Percentiles rank a stretch among this genome's conserved stretches.
These are phyloP conservation scores for Dactylonectria estremocensis DNA, from an alignment of 2,329 filamentous ascomycete species.

Conservation along the genomic window DNA sequence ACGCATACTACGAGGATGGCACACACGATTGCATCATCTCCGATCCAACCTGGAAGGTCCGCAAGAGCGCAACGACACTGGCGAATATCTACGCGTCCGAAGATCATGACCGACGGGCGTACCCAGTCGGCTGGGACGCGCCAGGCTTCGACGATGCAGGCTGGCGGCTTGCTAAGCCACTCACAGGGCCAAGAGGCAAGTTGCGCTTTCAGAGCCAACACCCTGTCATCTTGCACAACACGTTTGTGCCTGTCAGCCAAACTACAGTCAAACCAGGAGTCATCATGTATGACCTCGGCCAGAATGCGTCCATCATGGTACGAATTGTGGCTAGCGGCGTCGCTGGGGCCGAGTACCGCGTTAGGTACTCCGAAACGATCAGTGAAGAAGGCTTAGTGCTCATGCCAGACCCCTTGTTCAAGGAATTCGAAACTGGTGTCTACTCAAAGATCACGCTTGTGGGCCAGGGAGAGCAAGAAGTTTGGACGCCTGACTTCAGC, in stretches of 20 bases:
- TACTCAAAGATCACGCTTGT: slow-evolving; percentile 56
- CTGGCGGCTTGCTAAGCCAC: slow-evolving; percentile 54
- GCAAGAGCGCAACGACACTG: slow-evolving; percentile 56
- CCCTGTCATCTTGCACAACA: slow-evolving; percentile 56
- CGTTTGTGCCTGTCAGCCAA: slow-evolving; percentile 48
- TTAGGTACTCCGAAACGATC: slow-evolving; percentile 46
- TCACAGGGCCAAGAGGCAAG: slow-evolving; percentile 57
- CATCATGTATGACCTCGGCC: slow-evolving; percentile 43
- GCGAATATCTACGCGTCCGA: slow-evolving; percentile 60
- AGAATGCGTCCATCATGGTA: slow-evolving; percentile 47
- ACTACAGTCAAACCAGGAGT: slow-evolving; percentile 35
- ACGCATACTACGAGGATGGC: slow-evolving; percentile 56
- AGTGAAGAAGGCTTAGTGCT: slow-evolving; percentile 49
- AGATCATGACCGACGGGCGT: slow-evolving; percentile 53
- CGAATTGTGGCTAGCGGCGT: slow-evolving; percentile 38
- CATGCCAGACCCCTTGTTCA: slow-evolving; percentile 60
- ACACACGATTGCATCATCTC: slow-evolving; percentile 54
- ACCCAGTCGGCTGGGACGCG: slow-evolving; percentile 54
- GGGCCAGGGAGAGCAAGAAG: slow-evolving; percentile 48
- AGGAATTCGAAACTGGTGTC: slow-evolving; percentile 50
- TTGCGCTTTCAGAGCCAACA: slow-evolving; percentile 58
- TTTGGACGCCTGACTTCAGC: slow-evolving; percentile 59
- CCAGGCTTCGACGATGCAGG: slow-evolving; percentile 40
- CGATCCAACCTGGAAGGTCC: slow-evolving; percentile 55
- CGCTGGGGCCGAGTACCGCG: slow-evolving; percentile 36